phyloP scores from a whole-genome alignment of 1,284 basidiomycete species.

The Rhodotorula sp. region DNA sequence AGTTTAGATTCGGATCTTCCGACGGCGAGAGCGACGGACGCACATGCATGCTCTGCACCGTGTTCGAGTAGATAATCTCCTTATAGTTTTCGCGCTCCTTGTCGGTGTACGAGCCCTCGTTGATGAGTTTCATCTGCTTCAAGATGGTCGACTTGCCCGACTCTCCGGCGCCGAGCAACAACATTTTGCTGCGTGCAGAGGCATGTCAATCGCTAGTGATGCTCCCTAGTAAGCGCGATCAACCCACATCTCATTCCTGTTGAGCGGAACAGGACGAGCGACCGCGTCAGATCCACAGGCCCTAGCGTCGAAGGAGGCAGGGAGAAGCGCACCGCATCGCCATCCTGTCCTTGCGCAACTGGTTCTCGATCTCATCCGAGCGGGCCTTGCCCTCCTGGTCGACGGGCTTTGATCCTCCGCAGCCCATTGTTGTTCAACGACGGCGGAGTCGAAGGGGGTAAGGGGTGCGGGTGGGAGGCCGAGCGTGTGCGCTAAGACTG shows the following conservation, averaged over 20 bases:
- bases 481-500: too few species aligned
- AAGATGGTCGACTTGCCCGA: conserved; percentile 82
- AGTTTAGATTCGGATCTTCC: too few species aligned
- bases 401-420: conserved; percentile 51
- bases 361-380: conserved; percentile 93
- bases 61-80: conserved; percentile 96
- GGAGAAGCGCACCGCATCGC: conserved; percentile 64
- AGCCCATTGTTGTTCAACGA: conserved; percentile 49
- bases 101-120: conserved; percentile 75
- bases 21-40: neutral
- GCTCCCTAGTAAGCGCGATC: fast-evolving
- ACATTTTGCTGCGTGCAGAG: conserved; percentile 57
- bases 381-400: conserved; percentile 51
- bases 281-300: neutral
- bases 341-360: conserved; percentile 87
- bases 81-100: conserved; percentile 92
- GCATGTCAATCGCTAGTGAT: neutral
- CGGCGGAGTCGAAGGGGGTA: too few species aligned
- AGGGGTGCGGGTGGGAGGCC: too few species aligned
- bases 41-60: conserved; percentile 51
- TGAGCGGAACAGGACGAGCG: neutral
- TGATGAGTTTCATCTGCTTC: conserved; percentile 96
- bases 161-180: conserved; percentile 86
- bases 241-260: conserved; percentile 35
- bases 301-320: too few species aligned